Percentiles rank a stretch among this genome's conserved stretches.
Conservation (phyloP, 768 basidiomycete genomes). For the Suillus ampliporus region DNA sequence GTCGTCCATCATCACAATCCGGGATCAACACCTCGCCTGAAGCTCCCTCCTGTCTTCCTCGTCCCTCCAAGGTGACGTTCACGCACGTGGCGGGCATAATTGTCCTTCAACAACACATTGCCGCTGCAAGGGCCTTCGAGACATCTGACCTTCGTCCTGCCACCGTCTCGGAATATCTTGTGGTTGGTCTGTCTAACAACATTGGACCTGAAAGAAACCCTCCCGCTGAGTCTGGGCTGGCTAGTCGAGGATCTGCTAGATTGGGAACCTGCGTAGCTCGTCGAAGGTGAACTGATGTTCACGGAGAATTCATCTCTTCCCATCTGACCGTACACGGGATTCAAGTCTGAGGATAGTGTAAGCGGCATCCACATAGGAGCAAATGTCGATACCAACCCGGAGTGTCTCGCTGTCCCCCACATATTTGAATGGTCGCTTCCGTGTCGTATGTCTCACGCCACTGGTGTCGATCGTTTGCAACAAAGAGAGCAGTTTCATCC, state of each 20-base stretch:
- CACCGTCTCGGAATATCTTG: conserved; percentile 1
- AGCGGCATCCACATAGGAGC: background rate
- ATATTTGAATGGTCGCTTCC: background rate
- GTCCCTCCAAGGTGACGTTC: conserved; percentile 1
- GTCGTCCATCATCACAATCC: background rate
- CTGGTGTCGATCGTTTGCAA: conserved; percentile 1
- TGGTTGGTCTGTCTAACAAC: background rate
- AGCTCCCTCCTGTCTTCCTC: background rate
- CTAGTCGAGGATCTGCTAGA: background rate
- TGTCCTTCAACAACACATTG: conserved; percentile 6
- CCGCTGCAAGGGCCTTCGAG: background rate
- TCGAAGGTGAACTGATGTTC: background rate
- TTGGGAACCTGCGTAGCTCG: background rate
- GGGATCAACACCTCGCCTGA: background rate
- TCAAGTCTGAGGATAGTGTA: background rate
- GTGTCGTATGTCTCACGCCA: background rate
- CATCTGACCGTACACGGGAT: background rate
- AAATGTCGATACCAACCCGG: background rate
- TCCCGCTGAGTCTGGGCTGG: background rate
- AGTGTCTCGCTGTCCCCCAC: background rate
- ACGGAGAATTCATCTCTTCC: background rate
- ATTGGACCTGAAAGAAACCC: background rate
- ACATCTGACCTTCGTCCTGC: background rate
- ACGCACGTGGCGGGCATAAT: conserved; percentile 5
- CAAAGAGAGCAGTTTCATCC: background rate